Evolutionary conservation across 371 early-diverging fungal species (phyloP).

Genomic region (Mortierella sp.): DNA sequence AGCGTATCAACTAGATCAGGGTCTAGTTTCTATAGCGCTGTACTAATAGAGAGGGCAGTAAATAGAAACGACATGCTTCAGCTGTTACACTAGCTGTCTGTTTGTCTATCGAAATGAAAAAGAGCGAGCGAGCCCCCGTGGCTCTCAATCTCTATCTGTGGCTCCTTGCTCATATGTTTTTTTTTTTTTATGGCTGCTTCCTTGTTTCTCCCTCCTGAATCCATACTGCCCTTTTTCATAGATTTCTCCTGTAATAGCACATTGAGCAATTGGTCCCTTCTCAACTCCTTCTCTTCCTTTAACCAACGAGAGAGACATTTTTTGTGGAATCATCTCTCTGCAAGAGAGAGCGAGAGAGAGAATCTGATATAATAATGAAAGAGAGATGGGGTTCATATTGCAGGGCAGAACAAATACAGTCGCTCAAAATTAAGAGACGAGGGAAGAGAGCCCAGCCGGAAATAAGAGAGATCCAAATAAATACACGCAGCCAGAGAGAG

Average conservation of each 20-base stretch:
- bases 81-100: conserved; percentile 1
- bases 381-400: conserved; percentile 5
- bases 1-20: not conserved
- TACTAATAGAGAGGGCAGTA: not conserved
- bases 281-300: conserved; percentile 5
- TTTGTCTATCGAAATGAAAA: conserved; percentile 8
- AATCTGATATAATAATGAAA: not conserved
- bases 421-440: conserved; percentile 17
- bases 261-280: conserved; percentile 3
- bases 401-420: conserved; percentile 6
- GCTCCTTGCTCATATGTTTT: conserved; percentile 52
- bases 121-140: conserved; percentile 32
- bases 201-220: conserved; percentile 40
- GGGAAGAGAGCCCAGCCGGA: conserved; percentile 26
- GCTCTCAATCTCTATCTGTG: conserved; percentile 51
- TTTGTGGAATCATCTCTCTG: not conserved
- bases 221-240: conserved; percentile 18
- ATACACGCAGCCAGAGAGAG: conserved; percentile 9
- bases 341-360: not conserved
- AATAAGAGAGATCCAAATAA: conserved; percentile 29
- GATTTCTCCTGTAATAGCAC: conserved; percentile 5
- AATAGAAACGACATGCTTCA: conserved; percentile 7
- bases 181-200: conserved; percentile 8
- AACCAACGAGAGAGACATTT: not conserved
- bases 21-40: not conserved